Evolutionary conservation across 2,329 filamentous ascomycete genomes (phyloP), one percentile per base, ranked within the genome.

Genomic region (Elsinoe fawcettii): DNA sequence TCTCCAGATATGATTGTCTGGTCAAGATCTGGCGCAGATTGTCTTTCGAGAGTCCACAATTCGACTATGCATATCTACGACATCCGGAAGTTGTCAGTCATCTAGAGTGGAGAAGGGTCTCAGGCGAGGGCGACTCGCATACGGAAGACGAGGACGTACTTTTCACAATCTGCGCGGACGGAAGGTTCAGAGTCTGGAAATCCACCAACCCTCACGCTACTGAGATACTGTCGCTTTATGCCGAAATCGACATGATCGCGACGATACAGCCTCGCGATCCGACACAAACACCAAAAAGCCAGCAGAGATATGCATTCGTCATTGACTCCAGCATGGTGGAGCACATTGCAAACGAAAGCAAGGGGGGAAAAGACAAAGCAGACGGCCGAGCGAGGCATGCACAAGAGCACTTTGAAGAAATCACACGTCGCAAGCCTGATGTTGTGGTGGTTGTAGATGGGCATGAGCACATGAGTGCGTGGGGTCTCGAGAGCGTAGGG

Each of bases 1-100:
- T 87, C 11, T 87, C 90, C 41, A 76, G 79, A 51, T 83, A 88
- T 67, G 93, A 97, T 70, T 80, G 86, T 54, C 75, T 97, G 18
- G 84, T 95, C 63, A 97, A 99, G 73, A 81, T 97, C 65, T 99
- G 95, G 93, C 83, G 90, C 61, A 82, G 92, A 55, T 75, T 95
- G 22, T 87, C 87, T 7, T 96, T 92, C 67, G 90, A 90, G 58
- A 87, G 95, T 63, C 86, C 90, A 37, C 81, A 87, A 58, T 97
- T 97, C 71, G 92, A 97, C 65, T 85, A 95, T 65, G 85, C 85
- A 25, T 97, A 97, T 71, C 82, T 99, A 1, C 78, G 84, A n/a
- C 93, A 99, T 69, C 88, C 90, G 1, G 78, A 81, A 23, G 74
- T 85, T 0, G 84, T 99, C n/a, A 92, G 88, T 2, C 84, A 82